A percentile compares a stretch with the other conserved stretches of the same genome.
Conservation (phyloP, 441 rosid species). For the Erodium texanum region DNA sequence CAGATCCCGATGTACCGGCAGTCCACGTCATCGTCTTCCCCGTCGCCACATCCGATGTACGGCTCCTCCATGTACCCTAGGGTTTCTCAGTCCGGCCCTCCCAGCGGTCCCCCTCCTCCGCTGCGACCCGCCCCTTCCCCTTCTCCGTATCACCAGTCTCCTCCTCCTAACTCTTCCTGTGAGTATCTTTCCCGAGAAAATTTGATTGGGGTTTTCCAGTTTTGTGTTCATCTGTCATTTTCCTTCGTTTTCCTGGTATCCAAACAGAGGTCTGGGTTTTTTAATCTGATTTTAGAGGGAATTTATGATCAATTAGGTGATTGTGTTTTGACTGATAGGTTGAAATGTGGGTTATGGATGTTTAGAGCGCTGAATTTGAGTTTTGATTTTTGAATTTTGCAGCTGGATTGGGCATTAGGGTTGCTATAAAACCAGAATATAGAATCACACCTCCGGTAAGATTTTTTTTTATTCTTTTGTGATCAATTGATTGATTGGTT, state of each 20-base stretch:
- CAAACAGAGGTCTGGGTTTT: background rate
- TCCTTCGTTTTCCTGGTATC: no score
- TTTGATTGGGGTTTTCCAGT: background rate
- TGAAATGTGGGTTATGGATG: background rate
- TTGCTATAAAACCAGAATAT: slow-evolving; percentile 66
- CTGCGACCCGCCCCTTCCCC: slow-evolving; percentile 10
- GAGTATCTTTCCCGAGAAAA: slow-evolving; percentile 18
- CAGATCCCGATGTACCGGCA: slow-evolving; percentile 37
- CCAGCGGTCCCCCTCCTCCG: slow-evolving; percentile 25
- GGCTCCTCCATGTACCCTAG: slow-evolving; percentile 55
- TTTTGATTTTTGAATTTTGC: slow-evolving; percentile 16
- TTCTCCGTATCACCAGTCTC: slow-evolving; percentile 32
- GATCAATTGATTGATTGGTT: background rate
- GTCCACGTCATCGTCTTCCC: slow-evolving; percentile 31
- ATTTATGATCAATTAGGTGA: no score
- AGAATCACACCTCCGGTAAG: slow-evolving; percentile 79
- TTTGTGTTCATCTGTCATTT: background rate
- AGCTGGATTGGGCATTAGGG: slow-evolving; percentile 80
- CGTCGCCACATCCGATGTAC: slow-evolving; percentile 43
- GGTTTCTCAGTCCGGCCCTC: slow-evolving; percentile 43
- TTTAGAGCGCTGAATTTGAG: background rate
- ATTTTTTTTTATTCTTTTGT: background rate
- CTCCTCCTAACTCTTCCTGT: slow-evolving; percentile 45
- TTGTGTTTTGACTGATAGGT: background rate
- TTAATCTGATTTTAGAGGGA: background rate